Conservation (phyloP, 345 rosid genomes). For the Leavenworthia alabamica region DNA sequence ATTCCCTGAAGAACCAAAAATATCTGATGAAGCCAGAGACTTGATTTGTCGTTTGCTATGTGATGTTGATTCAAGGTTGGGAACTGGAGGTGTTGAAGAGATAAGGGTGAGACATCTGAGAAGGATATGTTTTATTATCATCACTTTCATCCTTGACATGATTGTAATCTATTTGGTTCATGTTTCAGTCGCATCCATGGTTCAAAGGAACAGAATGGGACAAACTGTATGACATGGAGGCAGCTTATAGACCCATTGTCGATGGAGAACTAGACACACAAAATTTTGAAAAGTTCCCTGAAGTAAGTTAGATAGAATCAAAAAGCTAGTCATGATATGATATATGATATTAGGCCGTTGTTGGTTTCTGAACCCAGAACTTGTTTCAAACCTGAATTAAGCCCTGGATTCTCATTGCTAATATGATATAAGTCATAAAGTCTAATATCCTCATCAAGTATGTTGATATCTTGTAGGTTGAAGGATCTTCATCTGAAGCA, state of each 20-base stretch:
- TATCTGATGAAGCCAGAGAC: slow-evolving; percentile 82
- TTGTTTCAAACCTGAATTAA: not conserved
- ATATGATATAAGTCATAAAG: not conserved
- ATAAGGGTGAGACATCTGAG: slow-evolving; percentile 52
- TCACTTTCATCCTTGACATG: not conserved
- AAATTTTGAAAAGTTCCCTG: slow-evolving; percentile 96
- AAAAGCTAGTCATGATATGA: not conserved
- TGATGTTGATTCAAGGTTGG: slow-evolving; percentile 84
- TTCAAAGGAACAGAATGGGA: slow-evolving; percentile 76
- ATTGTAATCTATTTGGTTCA: not conserved
- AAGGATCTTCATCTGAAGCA: slow-evolving; percentile 48
- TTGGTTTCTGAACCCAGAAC: slow-evolving; percentile 7
- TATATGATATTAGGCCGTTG: not conserved
- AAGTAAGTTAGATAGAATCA: slow-evolving; percentile 48
- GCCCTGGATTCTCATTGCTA: not conserved
- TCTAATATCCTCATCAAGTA: slow-evolving; percentile 18
- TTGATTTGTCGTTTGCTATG: slow-evolving; percentile 84
- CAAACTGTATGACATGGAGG: slow-evolving; percentile 75
- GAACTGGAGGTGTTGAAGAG: slow-evolving; percentile 87
- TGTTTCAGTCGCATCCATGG: slow-evolving; percentile 78
- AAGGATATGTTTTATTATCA: not conserved
- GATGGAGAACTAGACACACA: slow-evolving; percentile 91
- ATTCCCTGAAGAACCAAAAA: slow-evolving; percentile 87
- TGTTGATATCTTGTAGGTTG: slow-evolving; percentile 40
- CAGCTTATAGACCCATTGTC: slow-evolving; percentile 76